phyloP scores from a whole-genome alignment of 805 yeast genomes.

The Priceomyces haplophilus region DNA sequence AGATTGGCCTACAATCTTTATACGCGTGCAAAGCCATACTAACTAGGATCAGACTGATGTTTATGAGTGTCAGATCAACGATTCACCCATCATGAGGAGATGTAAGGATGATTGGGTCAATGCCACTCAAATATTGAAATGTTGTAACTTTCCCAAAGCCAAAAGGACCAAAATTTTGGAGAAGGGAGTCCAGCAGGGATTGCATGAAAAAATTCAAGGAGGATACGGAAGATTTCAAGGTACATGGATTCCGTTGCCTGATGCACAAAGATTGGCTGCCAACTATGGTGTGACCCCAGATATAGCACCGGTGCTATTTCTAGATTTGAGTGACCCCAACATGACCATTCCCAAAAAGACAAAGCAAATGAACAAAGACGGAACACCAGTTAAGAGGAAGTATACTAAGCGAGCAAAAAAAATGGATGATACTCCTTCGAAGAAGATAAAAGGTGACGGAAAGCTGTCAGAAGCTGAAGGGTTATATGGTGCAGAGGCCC shows the following conservation, averaged over 20 bases:
- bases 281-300: slow-evolving; percentile 39
- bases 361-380: slow-evolving; percentile 34
- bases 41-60: slow-evolving; percentile 46
- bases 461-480: slow-evolving; percentile 8
- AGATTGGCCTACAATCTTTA: background rate
- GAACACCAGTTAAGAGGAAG: slow-evolving; percentile 42
- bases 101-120: slow-evolving; percentile 93
- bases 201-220: slow-evolving; percentile 93
- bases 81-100: slow-evolving; percentile 84
- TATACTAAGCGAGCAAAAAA: slow-evolving; percentile 58
- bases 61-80: slow-evolving; percentile 66
- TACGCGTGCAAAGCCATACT: slow-evolving; percentile 8
- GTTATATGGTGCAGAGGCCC: slow-evolving; percentile 13
- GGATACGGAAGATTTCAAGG: slow-evolving; percentile 98
- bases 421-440: slow-evolving; percentile 55
- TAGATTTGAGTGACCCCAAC: slow-evolving; percentile 35
- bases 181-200: slow-evolving; percentile 85
- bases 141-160: slow-evolving; percentile 92
- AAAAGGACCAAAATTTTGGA: slow-evolving; percentile 89
- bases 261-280: slow-evolving; percentile 53
- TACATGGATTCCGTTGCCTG: slow-evolving; percentile 87
- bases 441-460: slow-evolving; percentile 36
- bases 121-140: slow-evolving; percentile 92
- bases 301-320: slow-evolving; percentile 40
- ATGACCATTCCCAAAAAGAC: slow-evolving; percentile 34